phyloP scores from a whole-genome alignment of 352 stramenopile species.

The Globisporangium radiosum region DNA sequence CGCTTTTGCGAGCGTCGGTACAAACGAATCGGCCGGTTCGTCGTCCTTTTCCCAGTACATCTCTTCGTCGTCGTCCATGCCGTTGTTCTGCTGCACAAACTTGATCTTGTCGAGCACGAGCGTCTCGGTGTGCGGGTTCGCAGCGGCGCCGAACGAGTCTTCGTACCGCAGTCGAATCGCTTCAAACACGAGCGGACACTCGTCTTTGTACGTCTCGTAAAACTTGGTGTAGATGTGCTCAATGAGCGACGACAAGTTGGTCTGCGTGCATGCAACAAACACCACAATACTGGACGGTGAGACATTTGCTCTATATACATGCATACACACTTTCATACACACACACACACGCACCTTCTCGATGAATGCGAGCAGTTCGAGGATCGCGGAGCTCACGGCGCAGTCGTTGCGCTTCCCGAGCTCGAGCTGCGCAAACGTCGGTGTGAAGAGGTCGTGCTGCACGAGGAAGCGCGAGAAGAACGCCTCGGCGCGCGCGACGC shows the following conservation, averaged over 20 bases:
- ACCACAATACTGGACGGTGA: neutral
- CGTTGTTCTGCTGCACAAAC: conserved; percentile 46
- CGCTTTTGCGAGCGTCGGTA: conserved; percentile 31
- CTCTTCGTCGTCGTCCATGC: conserved; percentile 68
- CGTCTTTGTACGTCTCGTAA: conserved; percentile 62
- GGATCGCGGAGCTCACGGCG: conserved; percentile 62
- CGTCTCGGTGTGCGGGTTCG: conserved; percentile 13
- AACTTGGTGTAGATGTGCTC: conserved; percentile 81
- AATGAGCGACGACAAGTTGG: conserved; percentile 58
- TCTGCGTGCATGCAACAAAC: conserved; percentile 16
- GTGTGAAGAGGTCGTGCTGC: conserved; percentile 65
- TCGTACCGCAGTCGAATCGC: conserved; percentile 53
- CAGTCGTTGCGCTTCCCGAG: conserved; percentile 41
- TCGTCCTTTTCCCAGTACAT: conserved; percentile 78
- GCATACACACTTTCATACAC: neutral
- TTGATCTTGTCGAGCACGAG: conserved; percentile 29
- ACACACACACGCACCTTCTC: conserved; percentile 41
- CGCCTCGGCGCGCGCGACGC: conserved; percentile 60
- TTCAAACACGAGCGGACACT: conserved; percentile 70
- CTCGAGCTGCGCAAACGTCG: conserved; percentile 45
- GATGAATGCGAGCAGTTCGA: conserved; percentile 70
- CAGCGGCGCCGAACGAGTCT: conserved; percentile 30
- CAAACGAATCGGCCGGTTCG: conserved; percentile 27
- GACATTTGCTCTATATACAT: neutral
- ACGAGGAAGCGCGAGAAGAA: conserved; percentile 82